These are phyloP conservation scores for Populus pruinosa DNA, from an alignment of 345 rosid genomes.

Conservation along the genomic window DNA sequence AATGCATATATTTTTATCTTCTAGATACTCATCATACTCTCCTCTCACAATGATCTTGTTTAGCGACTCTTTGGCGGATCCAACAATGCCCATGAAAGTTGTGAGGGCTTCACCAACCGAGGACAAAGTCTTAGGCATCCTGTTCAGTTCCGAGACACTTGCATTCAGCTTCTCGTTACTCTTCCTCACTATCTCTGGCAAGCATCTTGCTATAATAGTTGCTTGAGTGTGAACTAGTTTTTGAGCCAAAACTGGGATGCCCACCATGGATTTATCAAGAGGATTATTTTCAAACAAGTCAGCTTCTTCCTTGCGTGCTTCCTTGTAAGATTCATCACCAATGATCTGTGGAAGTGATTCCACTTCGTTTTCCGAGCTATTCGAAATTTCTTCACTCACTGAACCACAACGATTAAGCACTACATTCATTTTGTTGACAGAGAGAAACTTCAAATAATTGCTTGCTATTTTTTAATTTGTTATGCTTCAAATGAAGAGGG, in stretches of 20 bases:
- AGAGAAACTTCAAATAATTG: too few relatives aligned
- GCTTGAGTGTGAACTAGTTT: conserved; percentile 38
- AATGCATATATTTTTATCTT: not conserved
- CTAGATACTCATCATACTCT: conserved; percentile 40
- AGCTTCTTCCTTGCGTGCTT: conserved; percentile 31
- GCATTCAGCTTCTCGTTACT: conserved; percentile 29
- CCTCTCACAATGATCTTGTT: conserved; percentile 36
- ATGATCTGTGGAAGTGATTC: not conserved
- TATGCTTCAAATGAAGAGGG: too few relatives aligned
- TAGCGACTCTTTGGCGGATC: conserved; percentile 39
- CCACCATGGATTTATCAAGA: conserved; percentile 32
- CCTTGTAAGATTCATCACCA: conserved; percentile 37
- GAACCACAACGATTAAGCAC: too few relatives aligned
- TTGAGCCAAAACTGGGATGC: conserved; percentile 36
- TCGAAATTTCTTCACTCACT: too few relatives aligned
- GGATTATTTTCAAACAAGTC: conserved; percentile 20
- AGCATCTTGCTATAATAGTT: conserved; percentile 21
- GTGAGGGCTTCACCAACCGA: conserved; percentile 36
- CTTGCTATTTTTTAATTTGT: too few relatives aligned
- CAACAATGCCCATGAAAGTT: conserved; percentile 38
- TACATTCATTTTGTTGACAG: too few relatives aligned
- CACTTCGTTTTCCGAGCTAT: too few relatives aligned
- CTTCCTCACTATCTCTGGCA: conserved; percentile 29
- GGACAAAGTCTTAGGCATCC: conserved; percentile 28
- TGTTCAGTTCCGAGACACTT: conserved; percentile 11